Percentiles rank a stretch among this genome's conserved stretches.
Evolutionary conservation across 2,329 filamentous ascomycete genomes (phyloP).

Genomic region (Fusarium sp.): DNA sequence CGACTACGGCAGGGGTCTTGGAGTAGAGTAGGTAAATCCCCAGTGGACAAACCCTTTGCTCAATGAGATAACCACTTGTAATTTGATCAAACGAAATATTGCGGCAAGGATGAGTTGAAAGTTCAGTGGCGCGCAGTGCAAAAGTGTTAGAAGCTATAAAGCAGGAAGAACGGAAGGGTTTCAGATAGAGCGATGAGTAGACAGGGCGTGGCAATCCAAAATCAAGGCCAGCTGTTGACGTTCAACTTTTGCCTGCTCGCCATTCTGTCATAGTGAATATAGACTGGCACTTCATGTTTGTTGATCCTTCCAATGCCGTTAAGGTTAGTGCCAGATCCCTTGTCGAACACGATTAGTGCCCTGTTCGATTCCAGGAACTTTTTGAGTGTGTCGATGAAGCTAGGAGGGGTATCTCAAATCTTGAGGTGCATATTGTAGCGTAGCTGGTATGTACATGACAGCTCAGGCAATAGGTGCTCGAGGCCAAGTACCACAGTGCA

Average conservation of each 20-base stretch:
- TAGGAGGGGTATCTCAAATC: slow-evolving; percentile 12
- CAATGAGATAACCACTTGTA: slow-evolving; percentile 36
- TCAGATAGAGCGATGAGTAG: slow-evolving; percentile 30
- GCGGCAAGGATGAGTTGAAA: slow-evolving; percentile 34
- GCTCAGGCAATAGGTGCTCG: slow-evolving; percentile 5
- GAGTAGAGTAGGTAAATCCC: slow-evolving; percentile 27
- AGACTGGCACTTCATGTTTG: neutral
- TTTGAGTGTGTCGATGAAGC: slow-evolving; percentile 6
- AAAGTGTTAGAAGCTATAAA: slow-evolving; percentile 12
- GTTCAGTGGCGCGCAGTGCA: slow-evolving; percentile 22
- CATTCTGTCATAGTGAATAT: slow-evolving; percentile 17
- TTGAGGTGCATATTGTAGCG: slow-evolving; percentile 15
- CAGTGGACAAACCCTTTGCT: slow-evolving; percentile 28
- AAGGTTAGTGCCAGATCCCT: slow-evolving; percentile 10
- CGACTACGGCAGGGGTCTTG: slow-evolving; percentile 17
- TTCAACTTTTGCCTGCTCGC: slow-evolving; percentile 11
- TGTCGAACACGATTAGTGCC: neutral
- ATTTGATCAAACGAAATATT: slow-evolving; percentile 36
- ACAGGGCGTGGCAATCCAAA: slow-evolving; percentile 26
- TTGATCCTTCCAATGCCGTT: neutral
- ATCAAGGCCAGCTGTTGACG: slow-evolving; percentile 27
- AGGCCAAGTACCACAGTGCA: neutral
- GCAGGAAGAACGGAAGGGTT: slow-evolving; percentile 25
- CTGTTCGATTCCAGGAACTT: slow-evolving; percentile 10
- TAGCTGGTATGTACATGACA: slow-evolving; percentile 8